These are phyloP conservation scores for sorghum (Sorghum bicolor) DNA, from an alignment of 176 grass and related monocot species.

Conservation along the genomic window Sorghum_bicolor_NCBIv3 NC_012870.2:14188001-14188500, in stretches of 20 bases:
- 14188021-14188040: too few relatives aligned
- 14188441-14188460: not conserved
- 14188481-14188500: slow-evolving; percentile 9
- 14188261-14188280: not conserved
- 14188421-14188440: not conserved
- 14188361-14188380: not conserved
- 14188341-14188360: too few relatives aligned
- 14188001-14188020: too few relatives aligned
- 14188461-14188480: not conserved
- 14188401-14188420: not conserved
- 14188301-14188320: not conserved
- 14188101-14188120: not conserved
- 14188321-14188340: not conserved
- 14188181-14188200: too few relatives aligned
- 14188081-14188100: too few relatives aligned
- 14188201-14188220: not conserved
- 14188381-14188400: not conserved
- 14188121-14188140: not conserved
- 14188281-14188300: not conserved
- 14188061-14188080: too few relatives aligned
- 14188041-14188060: too few relatives aligned
- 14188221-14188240: not conserved
- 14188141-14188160: not conserved
- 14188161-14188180: not conserved
- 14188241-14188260: not conserved